Evolutionary conservation across 2,329 filamentous ascomycete genomes (phyloP), one percentile per base, ranked within the genome.

Genomic region (Penicillium corylophilum): DNA sequence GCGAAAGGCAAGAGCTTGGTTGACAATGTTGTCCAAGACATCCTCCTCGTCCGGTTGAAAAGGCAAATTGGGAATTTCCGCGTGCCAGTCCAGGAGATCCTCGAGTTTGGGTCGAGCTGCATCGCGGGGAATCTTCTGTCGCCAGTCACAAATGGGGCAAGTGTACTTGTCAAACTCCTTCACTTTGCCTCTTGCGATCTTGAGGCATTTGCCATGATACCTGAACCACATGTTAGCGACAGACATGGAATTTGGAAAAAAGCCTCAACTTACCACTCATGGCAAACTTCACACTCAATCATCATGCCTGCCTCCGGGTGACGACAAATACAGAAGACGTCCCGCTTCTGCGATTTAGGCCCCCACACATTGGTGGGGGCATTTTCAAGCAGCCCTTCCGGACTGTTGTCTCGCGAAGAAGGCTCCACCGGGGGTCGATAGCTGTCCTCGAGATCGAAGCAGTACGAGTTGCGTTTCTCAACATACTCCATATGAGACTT

Each of bases 131-230:
- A 99, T 97, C 75, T 93, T 95, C 67, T 96, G 89, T 16, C 94
- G 87, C 85, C 92, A 96, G 70, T 99, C 94, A 69, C 94, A 99
- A 56, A 99, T 95, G 0, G 94, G 94, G 65, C 94, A 99, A 1
- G 93, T 97, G 69, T 96, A 99, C 70, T 95, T 96, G 68, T 97
- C 94, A 57, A 96, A 93, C 67, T 97, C 94, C 74, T 97, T 97
- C 64, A 99, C 90, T 69, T 97, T 99, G 46, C 94, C 94, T 44
- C 94, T 85, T 2, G 94, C 94, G 66, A 99, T 96, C 77, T 99
- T 99, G 33, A 99, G 79, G 65, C 94, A 99, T 72, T 96, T 97
- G 54, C 94, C 93, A 65, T 99, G 94, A 67, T 99, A 99, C 89
- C 88, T 92, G 55, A 8, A 23, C 44, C 6, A 22, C 13, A 36